phyloP scores from a whole-genome alignment of 2,329 filamentous ascomycete species.

The Aspergillus amoenus region DNA sequence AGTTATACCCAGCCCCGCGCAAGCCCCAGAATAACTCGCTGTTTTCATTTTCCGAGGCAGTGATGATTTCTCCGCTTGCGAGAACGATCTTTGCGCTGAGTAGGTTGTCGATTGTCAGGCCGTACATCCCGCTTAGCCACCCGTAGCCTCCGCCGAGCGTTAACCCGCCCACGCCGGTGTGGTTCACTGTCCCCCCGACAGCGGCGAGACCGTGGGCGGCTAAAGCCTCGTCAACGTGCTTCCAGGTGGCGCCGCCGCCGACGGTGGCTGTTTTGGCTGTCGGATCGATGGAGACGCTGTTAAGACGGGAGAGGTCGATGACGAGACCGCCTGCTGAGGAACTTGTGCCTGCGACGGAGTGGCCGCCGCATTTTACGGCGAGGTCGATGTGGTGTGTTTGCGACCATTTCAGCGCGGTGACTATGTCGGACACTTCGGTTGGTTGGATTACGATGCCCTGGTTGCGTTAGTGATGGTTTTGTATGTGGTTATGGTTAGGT shows the following conservation, averaged over 20 bases:
- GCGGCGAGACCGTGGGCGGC: slow-evolving; percentile 55
- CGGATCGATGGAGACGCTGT: slow-evolving; percentile 50
- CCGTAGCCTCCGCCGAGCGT: slow-evolving; percentile 60
- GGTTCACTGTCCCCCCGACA: slow-evolving; percentile 60
- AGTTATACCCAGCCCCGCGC: slow-evolving; percentile 43
- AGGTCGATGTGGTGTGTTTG: slow-evolving; percentile 48
- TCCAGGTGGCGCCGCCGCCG: slow-evolving; percentile 55
- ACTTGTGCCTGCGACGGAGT: slow-evolving; percentile 54
- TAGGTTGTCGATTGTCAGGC: slow-evolving; percentile 54
- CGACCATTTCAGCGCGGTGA: slow-evolving; percentile 35
- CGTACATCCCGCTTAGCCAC: slow-evolving; percentile 53
- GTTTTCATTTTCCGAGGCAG: slow-evolving; percentile 43
- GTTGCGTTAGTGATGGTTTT: neutral
- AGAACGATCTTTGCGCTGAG: slow-evolving; percentile 37
- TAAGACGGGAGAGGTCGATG: slow-evolving; percentile 55
- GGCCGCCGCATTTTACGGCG: slow-evolving; percentile 56
- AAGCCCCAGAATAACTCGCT: slow-evolving; percentile 50
- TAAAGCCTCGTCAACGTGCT: slow-evolving; percentile 49
- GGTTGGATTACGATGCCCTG: slow-evolving; percentile 19
- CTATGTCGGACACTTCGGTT: slow-evolving; percentile 9
- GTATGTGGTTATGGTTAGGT: neutral
- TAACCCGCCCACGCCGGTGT: slow-evolving; percentile 62
- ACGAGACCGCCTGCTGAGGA: slow-evolving; percentile 55
- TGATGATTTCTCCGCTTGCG: slow-evolving; percentile 36
- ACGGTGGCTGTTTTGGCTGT: slow-evolving; percentile 48